Evolutionary conservation across 176 grass and related monocot species (phyloP).

Genomic region (Pontederia crassipes): DNA sequence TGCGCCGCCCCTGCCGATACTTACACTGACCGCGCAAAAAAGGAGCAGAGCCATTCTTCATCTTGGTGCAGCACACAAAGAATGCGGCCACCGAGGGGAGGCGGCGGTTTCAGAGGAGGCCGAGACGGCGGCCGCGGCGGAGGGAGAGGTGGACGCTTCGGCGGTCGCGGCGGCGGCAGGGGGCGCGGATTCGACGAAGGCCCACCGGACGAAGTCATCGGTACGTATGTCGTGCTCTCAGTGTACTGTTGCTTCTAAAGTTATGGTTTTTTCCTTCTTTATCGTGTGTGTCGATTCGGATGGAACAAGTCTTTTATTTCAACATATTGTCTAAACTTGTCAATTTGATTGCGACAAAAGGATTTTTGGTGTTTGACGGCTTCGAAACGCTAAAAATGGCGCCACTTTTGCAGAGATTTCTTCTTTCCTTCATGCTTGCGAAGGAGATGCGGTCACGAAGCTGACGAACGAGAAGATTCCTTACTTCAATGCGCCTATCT

Average conservation of each 20-base stretch:
- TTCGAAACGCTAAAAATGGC: too few relatives aligned
- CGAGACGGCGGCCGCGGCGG: too few relatives aligned
- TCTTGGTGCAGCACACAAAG: background rate
- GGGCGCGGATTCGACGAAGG: slow-evolving; percentile 77
- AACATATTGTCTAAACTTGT: background rate
- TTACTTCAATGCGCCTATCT: slow-evolving; percentile 91
- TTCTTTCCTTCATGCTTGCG: slow-evolving; percentile 77
- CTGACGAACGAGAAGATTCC: slow-evolving; percentile 98
- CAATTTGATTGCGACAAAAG: background rate
- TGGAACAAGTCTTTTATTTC: background rate
- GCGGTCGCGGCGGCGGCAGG: slow-evolving; percentile 36
- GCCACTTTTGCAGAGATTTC: slow-evolving; percentile 49
- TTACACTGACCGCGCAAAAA: too few relatives aligned
- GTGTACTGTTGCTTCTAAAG: background rate
- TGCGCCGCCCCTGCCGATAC: too few relatives aligned
- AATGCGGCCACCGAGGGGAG: slow-evolving; percentile 91
- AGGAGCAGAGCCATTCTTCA: too few relatives aligned
- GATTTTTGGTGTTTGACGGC: background rate
- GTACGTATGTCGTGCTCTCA: slow-evolving; percentile 11
- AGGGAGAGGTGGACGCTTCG: too few relatives aligned
- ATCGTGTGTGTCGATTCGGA: background rate
- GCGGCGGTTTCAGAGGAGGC: slow-evolving; percentile 17
- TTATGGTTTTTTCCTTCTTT: background rate
- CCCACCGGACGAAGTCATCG: slow-evolving; percentile 76
- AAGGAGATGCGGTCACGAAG: slow-evolving; percentile 84